Conservation (phyloP, 2,329 filamentous ascomycete species). For the Diplodia scrobiculata region DNA sequence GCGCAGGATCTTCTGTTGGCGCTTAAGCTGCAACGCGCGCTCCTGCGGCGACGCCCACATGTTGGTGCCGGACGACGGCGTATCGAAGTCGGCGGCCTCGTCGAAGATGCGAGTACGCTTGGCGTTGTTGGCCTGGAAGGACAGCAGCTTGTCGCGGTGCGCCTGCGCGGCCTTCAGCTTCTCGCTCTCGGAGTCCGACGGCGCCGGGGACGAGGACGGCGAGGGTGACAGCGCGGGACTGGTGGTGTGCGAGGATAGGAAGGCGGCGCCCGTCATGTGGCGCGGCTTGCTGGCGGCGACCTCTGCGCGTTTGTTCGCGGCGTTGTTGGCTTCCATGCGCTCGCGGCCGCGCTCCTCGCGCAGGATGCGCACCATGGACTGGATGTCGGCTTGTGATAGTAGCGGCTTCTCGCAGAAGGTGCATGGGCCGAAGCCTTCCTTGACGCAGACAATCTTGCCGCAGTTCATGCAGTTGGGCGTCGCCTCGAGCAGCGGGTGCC, state of each 20-base stretch:
- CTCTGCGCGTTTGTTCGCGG: conserved; percentile 66
- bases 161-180: conserved; percentile 70
- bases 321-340: conserved; percentile 79
- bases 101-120: conserved; percentile 81
- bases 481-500: conserved; percentile 84
- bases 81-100: conserved; percentile 75
- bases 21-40: conserved; percentile 77
- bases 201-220: conserved; percentile 41
- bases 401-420: conserved; percentile 82
- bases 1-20: conserved; percentile 78
- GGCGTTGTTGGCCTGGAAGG: conserved; percentile 84
- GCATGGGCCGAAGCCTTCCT: conserved; percentile 90
- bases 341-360: conserved; percentile 84
- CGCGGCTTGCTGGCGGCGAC: conserved; percentile 55
- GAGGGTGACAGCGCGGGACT: conserved; percentile 38
- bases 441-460: conserved; percentile 92
- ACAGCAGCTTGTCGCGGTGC: conserved; percentile 78
- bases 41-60: conserved; percentile 86
- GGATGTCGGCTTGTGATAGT: conserved; percentile 71
- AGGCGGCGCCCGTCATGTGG: conserved; percentile 37
- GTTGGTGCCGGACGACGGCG: conserved; percentile 61
- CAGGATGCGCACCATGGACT: conserved; percentile 81
- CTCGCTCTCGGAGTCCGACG: conserved; percentile 49
- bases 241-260: background rate
- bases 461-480: conserved; percentile 91